These are phyloP conservation scores for Rhizopus delemar DNA, from an alignment of 371 early-diverging fungal genomes.

Conservation along the genomic window DNA sequence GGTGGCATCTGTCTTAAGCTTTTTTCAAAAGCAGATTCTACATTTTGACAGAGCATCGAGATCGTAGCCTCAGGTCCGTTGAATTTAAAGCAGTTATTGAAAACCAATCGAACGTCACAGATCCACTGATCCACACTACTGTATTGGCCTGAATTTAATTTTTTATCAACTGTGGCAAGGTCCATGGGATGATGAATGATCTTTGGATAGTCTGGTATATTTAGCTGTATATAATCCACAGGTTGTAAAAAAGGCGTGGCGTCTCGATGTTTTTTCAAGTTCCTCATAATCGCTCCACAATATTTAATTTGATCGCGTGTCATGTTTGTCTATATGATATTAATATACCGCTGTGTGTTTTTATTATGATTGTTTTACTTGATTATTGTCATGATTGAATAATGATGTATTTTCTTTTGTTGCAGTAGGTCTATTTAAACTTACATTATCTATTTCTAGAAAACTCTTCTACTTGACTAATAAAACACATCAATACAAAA, in stretches of 20 bases:
- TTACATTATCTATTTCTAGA: constrained; percentile 21
- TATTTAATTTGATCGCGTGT: constrained; percentile 81
- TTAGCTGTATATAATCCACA: constrained; percentile 90
- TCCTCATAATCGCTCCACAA: constrained; percentile 72
- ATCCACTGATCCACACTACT: constrained; percentile 67
- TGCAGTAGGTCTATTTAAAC: constrained; percentile 10
- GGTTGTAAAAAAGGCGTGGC: constrained; percentile 87
- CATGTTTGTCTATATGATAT: constrained; percentile 46
- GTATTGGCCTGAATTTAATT: constrained; percentile 77
- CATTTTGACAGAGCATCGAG: constrained; percentile 71
- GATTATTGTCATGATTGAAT: constrained; percentile 25
- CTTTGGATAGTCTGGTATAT: constrained; percentile 93
- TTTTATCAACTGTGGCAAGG: constrained; percentile 87
- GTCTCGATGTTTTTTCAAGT: constrained; percentile 73
- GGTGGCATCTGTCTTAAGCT: constrained; percentile 71
- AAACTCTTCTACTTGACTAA: constrained; percentile 15
- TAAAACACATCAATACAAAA: background rate
- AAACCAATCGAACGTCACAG: constrained; percentile 76
- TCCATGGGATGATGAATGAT: constrained; percentile 98
- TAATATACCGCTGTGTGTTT: too few relatives aligned
- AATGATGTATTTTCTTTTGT: constrained; percentile 22
- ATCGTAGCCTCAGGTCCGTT: constrained; percentile 83
- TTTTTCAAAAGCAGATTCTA: constrained; percentile 75
- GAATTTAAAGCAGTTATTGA: constrained; percentile 90
- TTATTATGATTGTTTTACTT: background rate